Evolutionary conservation across 2,329 filamentous ascomycete genomes (phyloP).

Genomic region (Rutstroemia sp.): DNA sequence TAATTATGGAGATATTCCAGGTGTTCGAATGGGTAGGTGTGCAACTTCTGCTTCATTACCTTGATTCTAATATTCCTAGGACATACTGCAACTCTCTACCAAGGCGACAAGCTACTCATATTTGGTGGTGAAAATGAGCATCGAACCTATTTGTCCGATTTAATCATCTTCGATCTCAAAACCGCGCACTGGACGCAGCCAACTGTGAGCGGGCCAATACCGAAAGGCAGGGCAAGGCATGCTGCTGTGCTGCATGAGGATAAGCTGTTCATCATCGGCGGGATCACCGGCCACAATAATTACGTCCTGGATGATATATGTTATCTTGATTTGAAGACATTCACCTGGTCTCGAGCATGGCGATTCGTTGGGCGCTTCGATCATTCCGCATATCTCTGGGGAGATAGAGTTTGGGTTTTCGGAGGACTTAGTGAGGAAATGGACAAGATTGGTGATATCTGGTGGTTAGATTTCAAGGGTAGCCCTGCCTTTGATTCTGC

Average conservation of each 20-base stretch:
- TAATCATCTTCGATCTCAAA: conserved; percentile 92
- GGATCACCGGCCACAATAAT: conserved; percentile 89
- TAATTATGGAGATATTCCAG: conserved; percentile 97
- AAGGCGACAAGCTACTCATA: conserved; percentile 90
- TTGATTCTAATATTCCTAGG: conserved; percentile 41
- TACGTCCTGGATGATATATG: conserved; percentile 93
- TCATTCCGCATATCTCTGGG: conserved; percentile 88
- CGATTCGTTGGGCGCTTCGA: conserved; percentile 92
- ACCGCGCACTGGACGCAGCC: conserved; percentile 95
- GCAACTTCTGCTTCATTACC: neutral
- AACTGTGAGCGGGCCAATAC: conserved; percentile 73
- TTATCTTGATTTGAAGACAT: conserved; percentile 94
- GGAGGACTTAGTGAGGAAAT: conserved; percentile 92
- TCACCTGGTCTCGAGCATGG: conserved; percentile 96
- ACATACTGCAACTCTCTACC: conserved; percentile 89
- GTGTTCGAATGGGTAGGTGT: conserved; percentile 82
- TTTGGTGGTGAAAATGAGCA: conserved; percentile 99
- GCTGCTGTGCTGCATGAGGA: conserved; percentile 90
- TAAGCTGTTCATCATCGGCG: conserved; percentile 90
- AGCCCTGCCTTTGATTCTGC: conserved; percentile 74
- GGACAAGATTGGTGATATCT: conserved; percentile 93
- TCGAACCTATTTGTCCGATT: conserved; percentile 86
- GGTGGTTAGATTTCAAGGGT: conserved; percentile 94
- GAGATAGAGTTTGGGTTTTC: conserved; percentile 91
- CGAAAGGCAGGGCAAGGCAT: conserved; percentile 85